These are phyloP conservation scores for Phytophthora meadii DNA, from an alignment of 352 stramenopile genomes.

Conservation along the genomic window DNA sequence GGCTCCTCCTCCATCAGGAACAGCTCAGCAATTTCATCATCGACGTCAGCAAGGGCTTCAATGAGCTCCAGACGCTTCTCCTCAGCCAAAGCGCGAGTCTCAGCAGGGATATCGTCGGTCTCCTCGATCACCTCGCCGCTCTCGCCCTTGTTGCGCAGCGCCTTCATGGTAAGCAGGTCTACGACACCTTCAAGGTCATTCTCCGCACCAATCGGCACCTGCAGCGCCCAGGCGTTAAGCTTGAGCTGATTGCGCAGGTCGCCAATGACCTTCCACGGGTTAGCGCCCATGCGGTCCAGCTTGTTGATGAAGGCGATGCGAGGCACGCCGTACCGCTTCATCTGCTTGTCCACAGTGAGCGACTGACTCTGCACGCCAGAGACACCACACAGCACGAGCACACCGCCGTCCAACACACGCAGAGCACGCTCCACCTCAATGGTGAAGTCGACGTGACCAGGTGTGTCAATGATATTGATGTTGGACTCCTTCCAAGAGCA, in stretches of 20 bases:
- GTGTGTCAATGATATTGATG: slow-evolving; percentile 99
- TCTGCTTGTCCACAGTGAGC: slow-evolving; percentile 99
- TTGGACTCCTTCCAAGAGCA: slow-evolving; percentile 96
- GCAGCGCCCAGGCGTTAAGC: slow-evolving; percentile 96
- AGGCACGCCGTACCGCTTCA: slow-evolving; percentile 99
- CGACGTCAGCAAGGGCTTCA: slow-evolving; percentile 95
- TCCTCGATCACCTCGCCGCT: slow-evolving; percentile 88
- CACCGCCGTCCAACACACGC: slow-evolving; percentile 97
- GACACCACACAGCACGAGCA: slow-evolving; percentile 93
- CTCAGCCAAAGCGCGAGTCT: slow-evolving; percentile 85
- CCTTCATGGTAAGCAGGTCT: slow-evolving; percentile 95
- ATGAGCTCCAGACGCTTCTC: slow-evolving; percentile 95
- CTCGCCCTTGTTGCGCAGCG: slow-evolving; percentile 93
- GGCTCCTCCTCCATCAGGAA: slow-evolving; percentile 99
- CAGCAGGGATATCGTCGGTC: slow-evolving; percentile 90
- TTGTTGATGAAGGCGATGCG: slow-evolving; percentile 99
- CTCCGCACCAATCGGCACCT: slow-evolving; percentile 98
- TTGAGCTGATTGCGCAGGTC: slow-evolving; percentile 97
- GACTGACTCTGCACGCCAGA: slow-evolving; percentile 98
- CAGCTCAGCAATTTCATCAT: slow-evolving; percentile 99
- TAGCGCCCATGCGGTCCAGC: slow-evolving; percentile 97
- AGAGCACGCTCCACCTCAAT: slow-evolving; percentile 98
- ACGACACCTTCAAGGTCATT: slow-evolving; percentile 95
- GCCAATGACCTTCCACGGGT: slow-evolving; percentile 95
- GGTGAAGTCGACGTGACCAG: slow-evolving; percentile 99